Percentiles rank a stretch among this genome's conserved stretches.
Evolutionary conservation across 176 grass and related monocot species (phyloP).

Genomic region (Eleusine indica): DNA sequence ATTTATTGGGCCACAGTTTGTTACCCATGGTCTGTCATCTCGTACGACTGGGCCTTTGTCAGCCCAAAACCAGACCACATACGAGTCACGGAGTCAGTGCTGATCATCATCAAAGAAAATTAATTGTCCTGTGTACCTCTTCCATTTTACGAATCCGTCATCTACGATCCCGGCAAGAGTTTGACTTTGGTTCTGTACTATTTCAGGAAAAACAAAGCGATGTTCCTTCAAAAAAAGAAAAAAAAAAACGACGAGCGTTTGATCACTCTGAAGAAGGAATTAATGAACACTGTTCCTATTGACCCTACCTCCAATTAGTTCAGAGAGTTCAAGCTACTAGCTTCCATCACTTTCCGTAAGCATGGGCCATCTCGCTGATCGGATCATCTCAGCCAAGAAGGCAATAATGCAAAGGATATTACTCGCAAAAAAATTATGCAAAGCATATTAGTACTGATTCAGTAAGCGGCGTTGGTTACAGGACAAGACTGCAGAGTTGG

Average conservation of each 20-base stretch:
- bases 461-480: not conserved
- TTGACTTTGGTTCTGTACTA: too few relatives aligned
- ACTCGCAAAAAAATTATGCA: too few relatives aligned
- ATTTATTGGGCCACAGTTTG: not conserved
- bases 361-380: not conserved
- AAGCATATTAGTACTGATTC: not conserved
- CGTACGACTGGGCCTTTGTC: too few relatives aligned
- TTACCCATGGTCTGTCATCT: not conserved
- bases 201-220: too few relatives aligned
- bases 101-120: too few relatives aligned
- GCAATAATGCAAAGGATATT: too few relatives aligned
- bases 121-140: too few relatives aligned
- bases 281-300: not conserved
- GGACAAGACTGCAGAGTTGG: constrained; percentile 20
- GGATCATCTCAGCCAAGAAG: not conserved
- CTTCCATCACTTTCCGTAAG: not conserved
- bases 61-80: too few relatives aligned
- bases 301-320: not conserved
- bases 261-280: not conserved
- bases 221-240: too few relatives aligned
- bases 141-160: too few relatives aligned
- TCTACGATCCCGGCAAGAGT: too few relatives aligned
- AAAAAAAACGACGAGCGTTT: not conserved
- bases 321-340: not conserved
- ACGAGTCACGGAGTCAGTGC: too few relatives aligned